Evolutionary conservation across 2,329 filamentous ascomycete genomes (phyloP).

Genomic region (Colletotrichum sp.): DNA sequence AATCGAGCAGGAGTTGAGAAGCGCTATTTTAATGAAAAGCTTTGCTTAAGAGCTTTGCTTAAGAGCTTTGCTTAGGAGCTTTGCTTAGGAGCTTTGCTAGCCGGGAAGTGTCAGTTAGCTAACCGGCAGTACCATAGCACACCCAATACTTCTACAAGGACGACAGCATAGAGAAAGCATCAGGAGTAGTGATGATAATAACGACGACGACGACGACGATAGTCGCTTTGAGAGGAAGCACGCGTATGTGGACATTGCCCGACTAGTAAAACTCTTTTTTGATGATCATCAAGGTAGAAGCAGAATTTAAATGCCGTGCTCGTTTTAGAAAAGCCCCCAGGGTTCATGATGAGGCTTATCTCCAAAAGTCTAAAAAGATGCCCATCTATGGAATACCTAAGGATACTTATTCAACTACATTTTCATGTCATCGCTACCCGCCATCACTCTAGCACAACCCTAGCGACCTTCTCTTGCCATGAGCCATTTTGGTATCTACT

Average conservation of each 20-base stretch:
- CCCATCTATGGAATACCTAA: background rate
- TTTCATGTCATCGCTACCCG: no score
- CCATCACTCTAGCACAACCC: background rate
- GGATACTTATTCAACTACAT: background rate
- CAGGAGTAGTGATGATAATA: no score
- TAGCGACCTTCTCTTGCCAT: background rate
- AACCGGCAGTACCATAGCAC: no score
- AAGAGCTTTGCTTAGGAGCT: no score
- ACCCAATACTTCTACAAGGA: no score
- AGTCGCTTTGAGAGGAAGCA: no score
- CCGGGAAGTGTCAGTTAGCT: no score
- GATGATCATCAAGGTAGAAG: background rate
- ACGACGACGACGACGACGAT: no score
- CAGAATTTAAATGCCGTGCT: background rate
- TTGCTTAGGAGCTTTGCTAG: no score
- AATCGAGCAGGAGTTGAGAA: background rate
- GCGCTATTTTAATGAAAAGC: fast-evolving
- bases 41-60: no score
- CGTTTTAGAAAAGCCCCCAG: background rate
- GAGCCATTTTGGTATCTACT: background rate
- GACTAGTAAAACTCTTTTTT: background rate
- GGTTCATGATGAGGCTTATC: background rate
- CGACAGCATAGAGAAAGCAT: no score
- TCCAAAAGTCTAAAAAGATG: background rate
- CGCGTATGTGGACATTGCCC: no score